Evolutionary conservation across 2,329 filamentous ascomycete species (phyloP), one percentile per base, ranked within the genome.

Genomic region (Sclerotinia borealis): DNA sequence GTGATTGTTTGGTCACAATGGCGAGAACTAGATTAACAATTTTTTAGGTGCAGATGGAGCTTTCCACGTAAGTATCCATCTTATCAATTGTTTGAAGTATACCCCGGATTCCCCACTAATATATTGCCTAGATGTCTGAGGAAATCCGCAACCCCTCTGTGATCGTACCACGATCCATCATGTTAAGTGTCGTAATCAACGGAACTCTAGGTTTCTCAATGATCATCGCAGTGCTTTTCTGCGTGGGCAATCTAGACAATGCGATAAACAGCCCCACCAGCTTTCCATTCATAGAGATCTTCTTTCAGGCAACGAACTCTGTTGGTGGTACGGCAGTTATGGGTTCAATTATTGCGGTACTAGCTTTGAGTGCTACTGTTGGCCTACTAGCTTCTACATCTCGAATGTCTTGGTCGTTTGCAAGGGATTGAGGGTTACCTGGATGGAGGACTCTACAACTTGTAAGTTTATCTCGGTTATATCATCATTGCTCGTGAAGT

Each of bases 241-340:
- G 74, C 5, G 71, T 77, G 34, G 73, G 69, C 0, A 71, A 72
- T 19, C 65, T 77, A 15, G 72, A 73, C 3, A 70, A 69, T 48
- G 73, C 78, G 1, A 71, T 83, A 9, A 61, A 70, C 2, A 63
- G 19, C 11, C 73, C 76, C 0, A 72, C 75, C 0, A 80, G 78
- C 10, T 77, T 77, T 0, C 78, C 82, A 3, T 79, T 82, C 72
- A 76, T 80, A 68, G 77, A 81, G 31, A 79, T 85, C 43, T 84
- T 85, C 63, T 79, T 77, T 1, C 79, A 80, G 2, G 79, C 78
- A 11, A 77, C 78, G 6, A 79, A 84, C 73, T 64, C 58, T n/a
- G 69, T 72, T 3, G 75, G 73, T 1, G 81, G 77, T 0, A 77
- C 81, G 1, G 79, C 78, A 13, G 76, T 77, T 13, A 80, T 84